These are phyloP conservation scores for Plenodomus biglobosus DNA, from an alignment of 2,329 filamentous ascomycete genomes.

Conservation along the genomic window DNA sequence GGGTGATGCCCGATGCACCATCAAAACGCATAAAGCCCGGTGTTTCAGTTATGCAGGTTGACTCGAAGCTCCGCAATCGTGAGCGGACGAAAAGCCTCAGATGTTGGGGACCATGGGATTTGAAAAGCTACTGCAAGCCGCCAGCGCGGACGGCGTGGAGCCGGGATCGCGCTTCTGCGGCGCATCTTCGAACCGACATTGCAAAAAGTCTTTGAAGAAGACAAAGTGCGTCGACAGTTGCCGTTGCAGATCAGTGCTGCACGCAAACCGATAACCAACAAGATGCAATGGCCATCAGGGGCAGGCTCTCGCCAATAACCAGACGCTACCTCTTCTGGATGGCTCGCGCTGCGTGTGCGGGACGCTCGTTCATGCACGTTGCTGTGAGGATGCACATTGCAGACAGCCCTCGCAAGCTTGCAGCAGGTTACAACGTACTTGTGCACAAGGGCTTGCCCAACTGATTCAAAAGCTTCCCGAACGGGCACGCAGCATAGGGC, in stretches of 20 bases:
- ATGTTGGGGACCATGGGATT: neutral
- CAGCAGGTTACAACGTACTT: neutral
- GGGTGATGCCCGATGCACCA: constrained; percentile 15
- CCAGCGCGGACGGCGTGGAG: constrained; percentile 5
- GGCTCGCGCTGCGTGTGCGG: constrained; percentile 21
- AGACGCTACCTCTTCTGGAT: constrained; percentile 25
- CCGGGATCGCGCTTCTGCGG: neutral
- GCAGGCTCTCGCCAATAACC: constrained; percentile 8
- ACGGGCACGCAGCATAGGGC: constrained; percentile 21
- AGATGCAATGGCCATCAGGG: constrained; percentile 17
- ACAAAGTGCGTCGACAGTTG: neutral
- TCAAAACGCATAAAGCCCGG: constrained; percentile 11
- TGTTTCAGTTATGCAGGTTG: constrained; percentile 22
- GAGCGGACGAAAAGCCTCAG: constrained; percentile 4
- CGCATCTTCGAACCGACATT: neutral
- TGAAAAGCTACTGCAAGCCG: constrained; percentile 4
- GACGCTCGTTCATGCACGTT: constrained; percentile 31
- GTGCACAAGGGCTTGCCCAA: constrained; percentile 31
- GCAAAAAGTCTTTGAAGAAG: neutral
- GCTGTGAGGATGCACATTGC: constrained; percentile 31
- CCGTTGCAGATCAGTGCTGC: neutral
- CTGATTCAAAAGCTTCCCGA: constrained; percentile 32
- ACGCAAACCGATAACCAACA: neutral
- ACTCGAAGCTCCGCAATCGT: constrained; percentile 12
- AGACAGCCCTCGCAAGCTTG: constrained; percentile 13